These are phyloP conservation scores for Cochlearia excelsa DNA, from an alignment of 345 rosid species.

Conservation along the genomic window DNA sequence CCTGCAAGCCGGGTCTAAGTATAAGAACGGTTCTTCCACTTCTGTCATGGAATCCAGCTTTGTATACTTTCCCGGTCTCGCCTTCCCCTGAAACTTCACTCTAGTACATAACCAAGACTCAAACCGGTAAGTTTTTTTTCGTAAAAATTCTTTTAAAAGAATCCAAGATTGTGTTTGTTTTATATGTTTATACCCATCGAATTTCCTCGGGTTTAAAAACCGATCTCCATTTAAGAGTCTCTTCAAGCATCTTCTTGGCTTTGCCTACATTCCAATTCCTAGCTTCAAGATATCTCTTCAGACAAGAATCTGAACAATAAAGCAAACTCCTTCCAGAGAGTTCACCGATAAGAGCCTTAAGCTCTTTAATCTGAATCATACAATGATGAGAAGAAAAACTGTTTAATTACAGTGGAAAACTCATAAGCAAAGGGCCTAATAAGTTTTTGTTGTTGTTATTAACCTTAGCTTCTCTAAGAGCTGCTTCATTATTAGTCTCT, in stretches of 20 bases:
- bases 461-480: constrained; percentile 61
- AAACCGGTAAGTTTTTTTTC: neutral
- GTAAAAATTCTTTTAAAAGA: neutral
- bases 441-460: neutral
- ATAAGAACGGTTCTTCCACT: constrained; percentile 82
- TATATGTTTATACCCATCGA: constrained; percentile 57
- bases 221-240: constrained; percentile 78
- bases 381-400: neutral
- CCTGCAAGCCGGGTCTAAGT: constrained; percentile 89
- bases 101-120: constrained; percentile 38
- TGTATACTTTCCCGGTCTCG: constrained; percentile 83
- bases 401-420: too few species aligned
- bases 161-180: neutral
- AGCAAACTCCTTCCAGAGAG: constrained; percentile 48
- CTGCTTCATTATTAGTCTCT: constrained; percentile 39
- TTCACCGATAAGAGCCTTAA: constrained; percentile 53
- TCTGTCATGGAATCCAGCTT: constrained; percentile 86
- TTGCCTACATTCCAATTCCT: constrained; percentile 76
- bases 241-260: constrained; percentile 80
- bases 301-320: constrained; percentile 73
- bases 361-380: constrained; percentile 54
- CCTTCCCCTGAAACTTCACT: constrained; percentile 76
- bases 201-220: constrained; percentile 80
- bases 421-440: too few species aligned
- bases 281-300: constrained; percentile 87